Conservation (phyloP, 129 eudicot genomes). For the Gnaphalium uliginosum region DNA sequence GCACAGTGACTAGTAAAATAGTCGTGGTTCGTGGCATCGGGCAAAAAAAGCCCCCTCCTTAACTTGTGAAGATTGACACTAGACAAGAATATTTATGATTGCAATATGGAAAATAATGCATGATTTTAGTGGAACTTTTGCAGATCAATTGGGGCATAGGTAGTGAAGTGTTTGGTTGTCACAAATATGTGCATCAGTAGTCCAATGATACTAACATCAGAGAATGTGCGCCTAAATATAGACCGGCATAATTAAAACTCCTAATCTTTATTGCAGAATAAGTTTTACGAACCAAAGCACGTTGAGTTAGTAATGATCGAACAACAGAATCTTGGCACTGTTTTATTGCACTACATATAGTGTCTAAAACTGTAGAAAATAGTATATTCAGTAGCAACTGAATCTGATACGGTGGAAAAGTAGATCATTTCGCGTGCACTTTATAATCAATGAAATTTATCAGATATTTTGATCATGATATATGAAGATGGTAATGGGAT, state of each 20-base stretch:
- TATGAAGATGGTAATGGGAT: not conserved
- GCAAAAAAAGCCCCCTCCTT: not conserved
- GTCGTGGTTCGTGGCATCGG: slow-evolving; percentile 3
- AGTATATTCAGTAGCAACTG: not conserved
- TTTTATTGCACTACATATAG: not conserved
- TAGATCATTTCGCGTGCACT: not conserved
- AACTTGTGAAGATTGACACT: not conserved
- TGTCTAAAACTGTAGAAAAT: slow-evolving; percentile 11
- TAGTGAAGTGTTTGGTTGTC: slow-evolving; percentile 29
- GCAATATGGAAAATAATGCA: slow-evolving; percentile 20
- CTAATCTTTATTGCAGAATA: not conserved
- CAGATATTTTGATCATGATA: not conserved
- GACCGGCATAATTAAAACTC: not conserved
- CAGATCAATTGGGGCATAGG: slow-evolving; percentile 10
- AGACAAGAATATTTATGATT: slow-evolving; percentile 26
- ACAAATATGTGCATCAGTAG: slow-evolving; percentile 15
- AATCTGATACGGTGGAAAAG: not conserved
- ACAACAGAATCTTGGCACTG: slow-evolving; percentile 24
- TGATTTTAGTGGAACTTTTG: slow-evolving; percentile 29
- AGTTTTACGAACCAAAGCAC: not conserved
- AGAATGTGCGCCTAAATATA: not conserved
- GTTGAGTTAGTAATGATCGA: slow-evolving; percentile 1
- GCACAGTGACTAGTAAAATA: slow-evolving; percentile 18
- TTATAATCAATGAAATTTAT: not conserved
- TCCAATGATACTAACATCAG: not conserved